Evolutionary conservation across 352 stramenopile genomes (phyloP).

Genomic region (Globisporangium carolinianum): DNA sequence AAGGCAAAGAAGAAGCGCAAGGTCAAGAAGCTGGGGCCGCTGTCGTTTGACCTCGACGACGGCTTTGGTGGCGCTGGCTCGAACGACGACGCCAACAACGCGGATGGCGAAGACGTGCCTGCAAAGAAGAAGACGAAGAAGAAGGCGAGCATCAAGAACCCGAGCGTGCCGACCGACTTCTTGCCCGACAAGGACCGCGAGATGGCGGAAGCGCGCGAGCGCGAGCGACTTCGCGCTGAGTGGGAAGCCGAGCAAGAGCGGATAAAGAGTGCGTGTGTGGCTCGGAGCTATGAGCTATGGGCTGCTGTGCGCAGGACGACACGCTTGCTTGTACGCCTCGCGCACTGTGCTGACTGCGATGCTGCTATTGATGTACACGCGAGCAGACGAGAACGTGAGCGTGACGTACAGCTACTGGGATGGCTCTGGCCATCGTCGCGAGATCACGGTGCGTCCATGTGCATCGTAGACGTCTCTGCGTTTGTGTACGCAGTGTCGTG

Average conservation of each 20-base stretch:
- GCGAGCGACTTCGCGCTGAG: constrained; percentile 82
- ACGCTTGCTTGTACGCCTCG: too few relatives aligned
- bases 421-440: constrained; percentile 92
- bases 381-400: constrained; percentile 82
- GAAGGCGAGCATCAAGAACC: constrained; percentile 89
- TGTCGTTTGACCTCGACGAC: constrained; percentile 81
- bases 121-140: constrained; percentile 21
- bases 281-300: not conserved
- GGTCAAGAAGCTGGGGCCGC: constrained; percentile 63
- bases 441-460: constrained; percentile 62
- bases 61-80: constrained; percentile 40
- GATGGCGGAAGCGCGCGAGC: constrained; percentile 64
- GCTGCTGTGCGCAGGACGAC: too few relatives aligned
- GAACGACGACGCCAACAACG: constrained; percentile 5
- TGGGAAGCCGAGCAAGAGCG: constrained; percentile 91
- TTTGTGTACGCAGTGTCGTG: too few relatives aligned
- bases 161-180: constrained; percentile 92
- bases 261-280: constrained; percentile 80
- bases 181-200: constrained; percentile 92
- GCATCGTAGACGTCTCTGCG: too few relatives aligned
- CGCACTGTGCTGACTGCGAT: not conserved
- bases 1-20: constrained; percentile 76
- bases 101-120: too few relatives aligned
- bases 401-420: constrained; percentile 99
- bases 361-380: not conserved